phyloP scores from a whole-genome alignment of 768 basidiomycete genomes.

The Lactifluus pinguis region DNA sequence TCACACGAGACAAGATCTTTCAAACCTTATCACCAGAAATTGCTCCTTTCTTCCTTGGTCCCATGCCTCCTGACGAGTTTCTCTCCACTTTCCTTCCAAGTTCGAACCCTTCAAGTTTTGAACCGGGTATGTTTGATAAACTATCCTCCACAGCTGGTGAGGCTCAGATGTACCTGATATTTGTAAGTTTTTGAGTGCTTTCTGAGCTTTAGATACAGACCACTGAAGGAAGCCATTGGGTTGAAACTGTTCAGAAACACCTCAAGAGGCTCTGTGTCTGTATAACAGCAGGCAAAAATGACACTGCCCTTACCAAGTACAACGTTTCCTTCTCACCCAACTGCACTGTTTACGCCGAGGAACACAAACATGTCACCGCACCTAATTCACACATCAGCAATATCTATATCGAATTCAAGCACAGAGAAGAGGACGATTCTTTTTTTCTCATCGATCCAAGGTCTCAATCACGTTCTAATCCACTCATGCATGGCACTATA shows the following conservation, averaged over 20 bases:
- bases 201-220: background rate
- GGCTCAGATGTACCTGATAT: too few species aligned
- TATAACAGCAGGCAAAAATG: background rate
- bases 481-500: too few species aligned
- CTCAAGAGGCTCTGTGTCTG: background rate
- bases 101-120: background rate
- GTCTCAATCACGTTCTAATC: too few species aligned
- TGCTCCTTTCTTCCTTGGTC: background rate
- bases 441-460: background rate
- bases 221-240: background rate
- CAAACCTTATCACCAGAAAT: background rate
- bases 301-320: background rate
- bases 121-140: background rate
- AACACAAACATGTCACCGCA: too few species aligned
- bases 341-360: background rate
- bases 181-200: too few species aligned
- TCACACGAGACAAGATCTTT: background rate
- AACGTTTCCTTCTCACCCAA: background rate
- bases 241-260: background rate
- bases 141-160: background rate
- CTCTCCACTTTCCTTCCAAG: background rate
- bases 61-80: background rate
- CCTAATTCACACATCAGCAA: background rate
- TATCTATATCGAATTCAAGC: background rate
- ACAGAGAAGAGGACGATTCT: background rate